Percentiles rank a stretch among this genome's conserved stretches.
Conservation (phyloP, 2,329 filamentous ascomycete genomes). For the Fusarium anthophilum region DNA sequence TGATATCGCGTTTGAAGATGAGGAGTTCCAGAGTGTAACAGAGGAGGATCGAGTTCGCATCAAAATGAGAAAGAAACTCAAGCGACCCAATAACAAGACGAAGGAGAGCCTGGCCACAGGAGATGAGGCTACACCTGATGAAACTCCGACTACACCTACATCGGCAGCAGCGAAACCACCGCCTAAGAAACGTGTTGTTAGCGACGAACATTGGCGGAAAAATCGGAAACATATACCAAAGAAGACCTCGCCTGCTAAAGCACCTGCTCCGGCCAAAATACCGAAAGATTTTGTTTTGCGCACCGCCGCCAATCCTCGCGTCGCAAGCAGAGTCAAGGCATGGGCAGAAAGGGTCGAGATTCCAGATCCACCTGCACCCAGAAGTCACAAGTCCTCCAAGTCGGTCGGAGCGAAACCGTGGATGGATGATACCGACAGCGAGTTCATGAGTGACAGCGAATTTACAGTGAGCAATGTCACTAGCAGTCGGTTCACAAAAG, state of each 20-base stretch:
- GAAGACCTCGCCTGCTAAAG: constrained; percentile 50
- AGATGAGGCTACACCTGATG: constrained; percentile 31
- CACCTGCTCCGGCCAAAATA: constrained; percentile 49
- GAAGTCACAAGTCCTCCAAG: constrained; percentile 50
- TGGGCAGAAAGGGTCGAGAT: constrained; percentile 68
- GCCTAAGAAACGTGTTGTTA: constrained; percentile 91
- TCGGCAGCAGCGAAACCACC: constrained; percentile 57
- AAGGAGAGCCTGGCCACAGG: constrained; percentile 41
- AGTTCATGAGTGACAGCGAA: constrained; percentile 44
- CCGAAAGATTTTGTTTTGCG: constrained; percentile 67
- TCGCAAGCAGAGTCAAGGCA: constrained; percentile 68
- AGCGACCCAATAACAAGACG: constrained; percentile 46
- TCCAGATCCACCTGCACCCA: constrained; percentile 52
- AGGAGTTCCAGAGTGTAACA: constrained; percentile 66
- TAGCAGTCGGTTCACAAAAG: constrained; percentile 33
- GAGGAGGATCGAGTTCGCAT: constrained; percentile 69
- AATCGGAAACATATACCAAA: constrained; percentile 61
- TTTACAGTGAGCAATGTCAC: constrained; percentile 42
- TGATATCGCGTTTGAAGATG: constrained; percentile 68
- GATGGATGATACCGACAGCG: constrained; percentile 42
- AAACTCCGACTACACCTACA: constrained; percentile 24
- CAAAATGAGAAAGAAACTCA: constrained; percentile 59
- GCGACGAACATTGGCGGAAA: constrained; percentile 89
- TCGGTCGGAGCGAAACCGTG: constrained; percentile 45
- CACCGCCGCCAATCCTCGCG: constrained; percentile 63